These are phyloP conservation scores for Gymnopilus dilepis DNA, from an alignment of 768 basidiomycete species.

Conservation along the genomic window DNA sequence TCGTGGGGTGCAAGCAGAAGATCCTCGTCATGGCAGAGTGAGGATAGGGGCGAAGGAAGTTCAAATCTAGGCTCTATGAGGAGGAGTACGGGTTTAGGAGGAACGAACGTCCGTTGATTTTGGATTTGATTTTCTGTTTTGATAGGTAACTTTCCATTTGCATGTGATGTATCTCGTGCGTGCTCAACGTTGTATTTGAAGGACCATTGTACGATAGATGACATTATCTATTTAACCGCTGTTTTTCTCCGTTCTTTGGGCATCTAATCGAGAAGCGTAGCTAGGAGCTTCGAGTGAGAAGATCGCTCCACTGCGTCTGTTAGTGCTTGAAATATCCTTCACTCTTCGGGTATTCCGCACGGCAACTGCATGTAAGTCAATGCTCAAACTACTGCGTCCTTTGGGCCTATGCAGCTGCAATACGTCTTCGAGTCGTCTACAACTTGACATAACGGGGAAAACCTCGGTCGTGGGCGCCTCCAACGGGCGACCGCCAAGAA, in stretches of 20 bases:
- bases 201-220: neutral
- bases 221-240: neutral
- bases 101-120: conserved; percentile 48
- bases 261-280: neutral
- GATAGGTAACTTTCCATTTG: neutral
- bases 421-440: neutral
- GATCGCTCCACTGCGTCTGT: neutral
- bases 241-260: neutral
- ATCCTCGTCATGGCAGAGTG: conserved; percentile 34
- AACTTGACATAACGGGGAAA: neutral
- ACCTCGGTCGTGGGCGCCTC: conserved; percentile 3
- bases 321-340: neutral
- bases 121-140: neutral
- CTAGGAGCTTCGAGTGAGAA: neutral
- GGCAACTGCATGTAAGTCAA: neutral
- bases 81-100: conserved; percentile 80
- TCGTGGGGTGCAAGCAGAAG: conserved; percentile 23
- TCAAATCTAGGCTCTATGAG: conserved; percentile 76
- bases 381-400: neutral
- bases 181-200: neutral
- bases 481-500: neutral
- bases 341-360: neutral
- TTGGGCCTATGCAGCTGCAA: neutral
- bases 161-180: neutral
- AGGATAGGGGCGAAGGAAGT: conserved; percentile 71